Conservation (phyloP, 139 green algal species). For the Chlamydomonas sphaeroides region DNA sequence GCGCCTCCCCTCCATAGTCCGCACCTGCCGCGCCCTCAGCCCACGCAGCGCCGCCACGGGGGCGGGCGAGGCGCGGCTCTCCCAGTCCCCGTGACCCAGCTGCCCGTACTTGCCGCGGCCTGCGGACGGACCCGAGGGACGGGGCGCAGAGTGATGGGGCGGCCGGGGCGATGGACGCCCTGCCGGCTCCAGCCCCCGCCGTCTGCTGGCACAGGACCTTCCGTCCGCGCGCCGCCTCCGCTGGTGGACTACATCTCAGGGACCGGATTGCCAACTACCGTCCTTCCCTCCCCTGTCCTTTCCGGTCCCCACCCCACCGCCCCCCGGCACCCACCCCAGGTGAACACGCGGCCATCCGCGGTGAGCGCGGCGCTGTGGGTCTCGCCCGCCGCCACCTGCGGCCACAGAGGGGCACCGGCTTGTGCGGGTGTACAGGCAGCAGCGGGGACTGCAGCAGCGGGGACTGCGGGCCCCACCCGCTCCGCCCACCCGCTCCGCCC, state of each 20-base stretch:
- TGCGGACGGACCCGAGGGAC: neutral
- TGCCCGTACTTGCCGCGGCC: constrained; percentile 75
- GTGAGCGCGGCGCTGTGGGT: constrained; percentile 77
- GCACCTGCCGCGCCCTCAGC: constrained; percentile 6
- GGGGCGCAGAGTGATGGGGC: no score
- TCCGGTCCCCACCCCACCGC: neutral
- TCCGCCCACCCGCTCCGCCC: neutral
- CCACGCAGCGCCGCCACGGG: constrained; percentile 54
- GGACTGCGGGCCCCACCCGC: no score
- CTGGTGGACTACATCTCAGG: no score
- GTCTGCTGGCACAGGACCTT: no score
- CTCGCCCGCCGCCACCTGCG: constrained; percentile 75
- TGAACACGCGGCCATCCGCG: constrained; percentile 70
- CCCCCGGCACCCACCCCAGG: constrained; percentile 59
- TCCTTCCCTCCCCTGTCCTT: neutral
- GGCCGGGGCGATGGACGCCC: no score
- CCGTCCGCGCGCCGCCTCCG: no score
- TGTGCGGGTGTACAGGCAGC: no score
- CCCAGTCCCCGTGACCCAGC: constrained; percentile 73
- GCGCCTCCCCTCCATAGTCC: no score
- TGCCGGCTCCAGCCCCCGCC: no score
- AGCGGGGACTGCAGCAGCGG: no score
- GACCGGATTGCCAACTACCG: no score
- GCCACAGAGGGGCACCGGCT: no score
- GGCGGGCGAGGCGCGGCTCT: constrained; percentile 47